Percentiles rank a stretch among this genome's conserved stretches.
phyloP scores from a whole-genome alignment of 2,329 filamentous ascomycete genomes.

The Lasiodiplodia theobromae region DNA sequence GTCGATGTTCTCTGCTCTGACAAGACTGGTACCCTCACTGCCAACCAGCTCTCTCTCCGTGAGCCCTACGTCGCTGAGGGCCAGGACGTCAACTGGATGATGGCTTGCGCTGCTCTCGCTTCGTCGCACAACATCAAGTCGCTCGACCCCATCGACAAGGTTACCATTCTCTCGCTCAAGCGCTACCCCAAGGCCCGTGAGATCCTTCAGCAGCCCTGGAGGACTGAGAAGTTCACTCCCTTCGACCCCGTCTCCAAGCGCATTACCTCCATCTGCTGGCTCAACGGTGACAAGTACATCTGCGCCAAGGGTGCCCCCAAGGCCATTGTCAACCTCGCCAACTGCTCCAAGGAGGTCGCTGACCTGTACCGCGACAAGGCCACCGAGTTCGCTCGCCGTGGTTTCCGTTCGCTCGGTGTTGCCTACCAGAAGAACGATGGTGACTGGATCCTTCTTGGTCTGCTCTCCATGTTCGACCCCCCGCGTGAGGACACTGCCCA shows the following conservation, averaged over 20 bases:
- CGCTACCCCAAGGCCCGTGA: conserved; percentile 79
- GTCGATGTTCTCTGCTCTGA: conserved; percentile 82
- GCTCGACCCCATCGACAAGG: conserved; percentile 80
- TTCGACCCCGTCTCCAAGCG: conserved; percentile 84
- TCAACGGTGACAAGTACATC: conserved; percentile 73
- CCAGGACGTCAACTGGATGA: conserved; percentile 84
- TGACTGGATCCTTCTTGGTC: conserved; percentile 75
- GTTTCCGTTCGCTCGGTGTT: conserved; percentile 82
- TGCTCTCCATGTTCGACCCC: conserved; percentile 82
- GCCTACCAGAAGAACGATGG: conserved; percentile 79
- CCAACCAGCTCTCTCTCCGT: conserved; percentile 77
- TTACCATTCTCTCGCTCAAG: conserved; percentile 77
- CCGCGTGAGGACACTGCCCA: conserved; percentile 80
- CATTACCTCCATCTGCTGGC: conserved; percentile 73
- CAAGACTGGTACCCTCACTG: conserved; percentile 80
- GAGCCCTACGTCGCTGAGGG: conserved; percentile 80
- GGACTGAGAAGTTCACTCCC: conserved; percentile 77
- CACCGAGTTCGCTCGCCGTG: conserved; percentile 77
- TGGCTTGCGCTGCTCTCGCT: conserved; percentile 78
- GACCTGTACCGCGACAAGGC: conserved; percentile 75
- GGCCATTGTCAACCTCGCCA: conserved; percentile 73
- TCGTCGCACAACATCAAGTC: conserved; percentile 82
- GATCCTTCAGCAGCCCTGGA: conserved; percentile 77
- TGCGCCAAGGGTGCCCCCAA: conserved; percentile 82
- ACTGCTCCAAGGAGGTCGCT: conserved; percentile 70